A percentile compares a stretch with the other conserved stretches of the same genome.
Evolutionary conservation across 768 basidiomycete genomes (phyloP).

Genomic region (Kwoniella heveanensis): DNA sequence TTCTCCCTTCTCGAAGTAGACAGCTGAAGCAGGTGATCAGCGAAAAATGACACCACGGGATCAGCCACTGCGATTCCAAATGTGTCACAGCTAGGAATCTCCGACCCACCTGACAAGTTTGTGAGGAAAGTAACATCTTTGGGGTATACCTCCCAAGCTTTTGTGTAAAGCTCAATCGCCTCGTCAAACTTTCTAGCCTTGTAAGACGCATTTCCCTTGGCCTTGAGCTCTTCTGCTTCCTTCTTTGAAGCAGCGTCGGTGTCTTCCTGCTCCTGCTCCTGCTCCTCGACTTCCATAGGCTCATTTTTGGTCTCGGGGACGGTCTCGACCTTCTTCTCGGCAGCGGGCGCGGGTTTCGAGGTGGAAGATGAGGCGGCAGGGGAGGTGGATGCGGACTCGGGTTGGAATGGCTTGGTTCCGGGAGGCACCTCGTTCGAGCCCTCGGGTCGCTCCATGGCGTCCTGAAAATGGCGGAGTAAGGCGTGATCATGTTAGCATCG

Average conservation of each 20-base stretch:
- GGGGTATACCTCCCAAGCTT: slow-evolving; percentile 91
- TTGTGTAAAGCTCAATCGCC: slow-evolving; percentile 73
- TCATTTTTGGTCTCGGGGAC: slow-evolving; percentile 54
- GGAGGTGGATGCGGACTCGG: slow-evolving; percentile 55
- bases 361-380: slow-evolving; percentile 45
- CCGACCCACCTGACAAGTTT: slow-evolving; percentile 73
- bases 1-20: slow-evolving; percentile 89
- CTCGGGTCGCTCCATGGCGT: slow-evolving; percentile 79
- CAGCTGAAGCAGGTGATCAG: slow-evolving; percentile 62
- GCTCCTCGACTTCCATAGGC: slow-evolving; percentile 59
- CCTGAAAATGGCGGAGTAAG: slow-evolving; percentile 41
- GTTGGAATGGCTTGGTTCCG: slow-evolving; percentile 53
- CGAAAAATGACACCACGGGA: too few species aligned
- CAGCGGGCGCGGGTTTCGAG: slow-evolving; percentile 58
- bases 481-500: background rate
- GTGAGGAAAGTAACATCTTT: slow-evolving; percentile 93
- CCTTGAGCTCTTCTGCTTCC: slow-evolving; percentile 77
- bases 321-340: slow-evolving; percentile 48
- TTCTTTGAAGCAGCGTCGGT: slow-evolving; percentile 75
- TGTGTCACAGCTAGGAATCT: too few species aligned
- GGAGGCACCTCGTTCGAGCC: slow-evolving; percentile 79
- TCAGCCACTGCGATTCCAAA: slow-evolving; percentile 2
- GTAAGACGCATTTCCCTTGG: slow-evolving; percentile 76
- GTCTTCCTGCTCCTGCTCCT: slow-evolving; percentile 61
- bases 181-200: slow-evolving; percentile 79